Percentiles rank a stretch among this genome's conserved stretches.
Evolutionary conservation across 2,329 filamentous ascomycete genomes (phyloP).

Genomic region (Pseudogymnoascus pannorum): DNA sequence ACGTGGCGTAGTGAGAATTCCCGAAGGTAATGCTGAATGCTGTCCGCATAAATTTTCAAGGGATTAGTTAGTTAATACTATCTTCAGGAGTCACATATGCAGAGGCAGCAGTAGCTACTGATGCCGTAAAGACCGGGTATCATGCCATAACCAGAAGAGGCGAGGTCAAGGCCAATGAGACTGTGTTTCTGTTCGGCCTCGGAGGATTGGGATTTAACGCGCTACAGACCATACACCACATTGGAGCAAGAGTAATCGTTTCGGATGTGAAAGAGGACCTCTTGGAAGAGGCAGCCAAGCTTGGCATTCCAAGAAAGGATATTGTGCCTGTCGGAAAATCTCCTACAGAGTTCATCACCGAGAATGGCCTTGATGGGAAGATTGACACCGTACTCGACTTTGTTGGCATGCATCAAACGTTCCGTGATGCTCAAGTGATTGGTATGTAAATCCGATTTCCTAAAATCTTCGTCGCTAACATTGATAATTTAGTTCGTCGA

Average conservation of each 20-base stretch:
- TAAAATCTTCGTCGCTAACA: background rate
- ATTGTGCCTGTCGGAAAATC: conserved; percentile 27
- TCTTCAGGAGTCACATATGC: conserved; percentile 21
- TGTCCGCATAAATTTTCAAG: background rate
- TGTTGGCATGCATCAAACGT: conserved; percentile 32
- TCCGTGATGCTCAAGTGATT: conserved; percentile 31
- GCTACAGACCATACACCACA: conserved; percentile 37
- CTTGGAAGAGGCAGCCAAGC: conserved; percentile 26
- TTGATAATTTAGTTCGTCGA: conserved; percentile 27
- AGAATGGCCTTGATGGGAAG: conserved; percentile 19
- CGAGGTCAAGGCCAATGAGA: conserved; percentile 31
- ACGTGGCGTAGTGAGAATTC: background rate
- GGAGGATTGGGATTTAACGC: conserved; percentile 37
- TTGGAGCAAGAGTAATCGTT: conserved; percentile 38
- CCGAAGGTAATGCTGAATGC: background rate
- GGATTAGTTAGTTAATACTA: background rate
- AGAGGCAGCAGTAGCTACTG: conserved; percentile 34
- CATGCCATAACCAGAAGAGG: conserved; percentile 33
- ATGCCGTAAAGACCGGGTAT: conserved; percentile 36
- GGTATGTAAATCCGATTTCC: conserved; percentile 19
- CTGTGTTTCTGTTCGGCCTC: conserved; percentile 35
- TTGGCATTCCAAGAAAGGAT: conserved; percentile 28
- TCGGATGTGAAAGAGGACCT: conserved; percentile 29
- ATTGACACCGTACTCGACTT: conserved; percentile 30
- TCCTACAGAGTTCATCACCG: conserved; percentile 26